phyloP scores from a whole-genome alignment of 257 asterid species.

The Solanum sitiens region DNA sequence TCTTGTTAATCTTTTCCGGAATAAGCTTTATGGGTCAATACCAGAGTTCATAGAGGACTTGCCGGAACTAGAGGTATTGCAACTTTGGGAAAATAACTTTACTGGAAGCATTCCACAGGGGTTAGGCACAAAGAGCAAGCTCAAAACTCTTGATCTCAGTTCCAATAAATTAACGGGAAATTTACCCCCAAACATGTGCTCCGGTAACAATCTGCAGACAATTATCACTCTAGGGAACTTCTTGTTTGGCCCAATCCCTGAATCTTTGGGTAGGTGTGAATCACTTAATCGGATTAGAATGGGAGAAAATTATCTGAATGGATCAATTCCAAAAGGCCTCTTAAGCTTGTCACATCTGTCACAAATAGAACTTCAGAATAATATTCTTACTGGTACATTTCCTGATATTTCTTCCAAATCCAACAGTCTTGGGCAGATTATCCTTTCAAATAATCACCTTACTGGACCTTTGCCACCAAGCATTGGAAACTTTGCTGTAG shows the following conservation, averaged over 20 bases:
- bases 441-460: conserved; percentile 71
- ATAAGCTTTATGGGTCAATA: conserved; percentile 80
- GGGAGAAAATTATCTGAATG: conserved; percentile 85
- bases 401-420: conserved; percentile 43
- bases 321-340: conserved; percentile 74
- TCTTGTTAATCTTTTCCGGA: conserved; percentile 73
- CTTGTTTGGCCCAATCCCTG: conserved; percentile 76
- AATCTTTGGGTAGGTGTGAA: conserved; percentile 61
- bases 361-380: conserved; percentile 86
- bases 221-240: conserved; percentile 78
- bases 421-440: conserved; percentile 60
- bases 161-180: conserved; percentile 85
- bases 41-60: conserved; percentile 78
- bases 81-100: conserved; percentile 92
- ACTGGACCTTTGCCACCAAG: conserved; percentile 73
- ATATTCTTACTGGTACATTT: conserved; percentile 63
- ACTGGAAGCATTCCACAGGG: conserved; percentile 75
- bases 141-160: conserved; percentile 62
- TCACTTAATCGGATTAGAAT: conserved; percentile 69
- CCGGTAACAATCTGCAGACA: conserved; percentile 52
- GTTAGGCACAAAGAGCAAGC: conserved; percentile 63
- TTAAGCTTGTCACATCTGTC: conserved; percentile 65
- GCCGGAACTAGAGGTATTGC: conserved; percentile 75
- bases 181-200: conserved; percentile 63
- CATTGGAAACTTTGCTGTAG: conserved; percentile 65